Percentiles rank a stretch among this genome's conserved stretches.
phyloP scores from a whole-genome alignment of 1,284 basidiomycete genomes.

The Hypsizygus ulmarius region DNA sequence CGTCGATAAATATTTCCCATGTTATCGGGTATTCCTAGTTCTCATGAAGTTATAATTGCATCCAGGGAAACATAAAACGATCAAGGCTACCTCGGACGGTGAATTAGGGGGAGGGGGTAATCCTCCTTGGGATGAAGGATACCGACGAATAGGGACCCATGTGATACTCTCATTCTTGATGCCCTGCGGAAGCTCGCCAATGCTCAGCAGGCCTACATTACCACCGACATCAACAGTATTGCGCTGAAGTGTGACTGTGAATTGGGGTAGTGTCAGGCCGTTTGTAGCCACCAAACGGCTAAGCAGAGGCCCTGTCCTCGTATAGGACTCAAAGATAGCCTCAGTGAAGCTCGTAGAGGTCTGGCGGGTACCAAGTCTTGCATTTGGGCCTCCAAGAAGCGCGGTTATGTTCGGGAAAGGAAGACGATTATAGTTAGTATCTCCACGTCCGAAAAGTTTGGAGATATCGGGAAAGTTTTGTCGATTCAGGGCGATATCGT shows the following conservation, averaged over 20 bases:
- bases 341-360: slow-evolving; percentile 4
- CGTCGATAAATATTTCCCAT: slow-evolving; percentile 62
- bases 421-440: slow-evolving; percentile 7
- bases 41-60: background rate
- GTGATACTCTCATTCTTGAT: slow-evolving; percentile 42
- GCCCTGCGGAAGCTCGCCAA: slow-evolving; percentile 48
- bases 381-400: slow-evolving; percentile 5
- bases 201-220: slow-evolving; percentile 43
- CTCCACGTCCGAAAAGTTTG: background rate
- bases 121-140: slow-evolving; percentile 41
- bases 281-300: slow-evolving; percentile 35
- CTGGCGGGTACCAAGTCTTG: slow-evolving; percentile 12
- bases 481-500: slow-evolving; percentile 2
- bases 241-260: slow-evolving; percentile 47
- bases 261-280: slow-evolving; percentile 33
- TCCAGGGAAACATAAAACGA: background rate
- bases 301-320: slow-evolving; percentile 29
- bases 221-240: slow-evolving; percentile 46
- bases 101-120: slow-evolving; percentile 41
- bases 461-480: slow-evolving; percentile 11
- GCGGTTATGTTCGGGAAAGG: slow-evolving; percentile 12
- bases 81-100: slow-evolving; percentile 38
- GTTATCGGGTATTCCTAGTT: slow-evolving; percentile 36
- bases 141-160: slow-evolving; percentile 49
- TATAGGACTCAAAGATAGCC: slow-evolving; percentile 17